Evolutionary conservation across 371 early-diverging fungal species (phyloP).

Genomic region (Lichtheimia hyalospora): DNA sequence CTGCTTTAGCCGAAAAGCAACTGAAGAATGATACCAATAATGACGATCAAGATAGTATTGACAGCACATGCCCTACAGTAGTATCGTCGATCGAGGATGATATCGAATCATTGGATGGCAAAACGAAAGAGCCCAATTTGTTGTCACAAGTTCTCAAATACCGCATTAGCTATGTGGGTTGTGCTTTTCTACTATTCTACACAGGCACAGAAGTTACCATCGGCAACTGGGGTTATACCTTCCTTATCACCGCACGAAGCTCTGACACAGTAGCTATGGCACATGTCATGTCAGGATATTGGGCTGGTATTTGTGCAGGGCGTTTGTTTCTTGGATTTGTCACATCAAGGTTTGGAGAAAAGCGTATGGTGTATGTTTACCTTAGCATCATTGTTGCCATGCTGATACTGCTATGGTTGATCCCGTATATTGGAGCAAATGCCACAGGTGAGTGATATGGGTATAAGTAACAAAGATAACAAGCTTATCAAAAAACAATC

Average conservation of each 20-base stretch:
- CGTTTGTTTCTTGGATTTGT: slow-evolving; percentile 22
- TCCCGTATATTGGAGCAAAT: slow-evolving; percentile 18
- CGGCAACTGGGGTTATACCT: slow-evolving; percentile 29
- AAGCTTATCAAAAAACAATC: not conserved
- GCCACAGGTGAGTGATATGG: slow-evolving; percentile 13
- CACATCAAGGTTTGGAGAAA: slow-evolving; percentile 26
- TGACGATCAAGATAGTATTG: no score
- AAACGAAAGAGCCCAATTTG: not conserved
- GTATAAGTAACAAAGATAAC: not conserved
- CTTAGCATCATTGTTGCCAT: slow-evolving; percentile 15
- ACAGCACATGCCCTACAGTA: not conserved
- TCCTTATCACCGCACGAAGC: slow-evolving; percentile 21
- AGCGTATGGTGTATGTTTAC: slow-evolving; percentile 25
- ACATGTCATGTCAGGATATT: slow-evolving; percentile 27
- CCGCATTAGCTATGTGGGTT: slow-evolving; percentile 17
- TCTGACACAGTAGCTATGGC: slow-evolving; percentile 22
- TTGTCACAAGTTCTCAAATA: slow-evolving; percentile 10
- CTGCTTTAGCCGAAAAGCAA: not conserved
- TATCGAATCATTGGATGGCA: not conserved
- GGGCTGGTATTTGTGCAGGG: slow-evolving; percentile 27
- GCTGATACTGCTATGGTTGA: slow-evolving; percentile 19
- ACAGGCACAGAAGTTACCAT: slow-evolving; percentile 30
- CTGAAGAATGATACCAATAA: no score
- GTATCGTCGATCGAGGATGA: not conserved
- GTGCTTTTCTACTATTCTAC: slow-evolving; percentile 23